Conservation (phyloP, 169 alveolate species). For the Plasmodium gaboni region DNA sequence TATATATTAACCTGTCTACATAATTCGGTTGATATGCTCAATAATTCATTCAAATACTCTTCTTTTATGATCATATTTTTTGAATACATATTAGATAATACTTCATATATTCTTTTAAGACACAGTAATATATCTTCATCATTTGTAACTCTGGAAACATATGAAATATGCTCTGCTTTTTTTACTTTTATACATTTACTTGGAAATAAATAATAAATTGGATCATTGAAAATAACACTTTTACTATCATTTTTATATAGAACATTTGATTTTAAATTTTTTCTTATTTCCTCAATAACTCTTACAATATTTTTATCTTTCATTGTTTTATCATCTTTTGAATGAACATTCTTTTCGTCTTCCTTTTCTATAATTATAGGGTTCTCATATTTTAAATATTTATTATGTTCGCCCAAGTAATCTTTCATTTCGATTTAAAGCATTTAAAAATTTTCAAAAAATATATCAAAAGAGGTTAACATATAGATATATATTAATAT, state of each 20-base stretch:
- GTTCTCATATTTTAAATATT: constrained; percentile 47
- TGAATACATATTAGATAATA: constrained; percentile 25
- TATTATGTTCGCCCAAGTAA: constrained; percentile 12
- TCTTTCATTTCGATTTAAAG: constrained; percentile 32
- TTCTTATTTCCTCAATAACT: constrained; percentile 54
- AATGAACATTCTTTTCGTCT: constrained; percentile 12
- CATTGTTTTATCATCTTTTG: constrained; percentile 35
- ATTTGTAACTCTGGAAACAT: constrained; percentile 52
- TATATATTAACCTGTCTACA: constrained; percentile 59
- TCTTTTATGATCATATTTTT: constrained; percentile 32
- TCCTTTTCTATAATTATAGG: constrained; percentile 39
- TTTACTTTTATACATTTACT: constrained; percentile 24
- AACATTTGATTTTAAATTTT: constrained; percentile 41
- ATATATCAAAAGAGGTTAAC: not conserved
- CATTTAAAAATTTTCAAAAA: not conserved
- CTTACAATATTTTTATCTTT: constrained; percentile 64
- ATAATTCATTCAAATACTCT: constrained; percentile 27
- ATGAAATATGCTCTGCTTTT: constrained; percentile 42
- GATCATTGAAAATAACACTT: constrained; percentile 53
- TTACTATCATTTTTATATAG: constrained; percentile 54
- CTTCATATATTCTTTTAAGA: constrained; percentile 50
- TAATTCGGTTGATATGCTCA: constrained; percentile 49
- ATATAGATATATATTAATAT: not conserved
- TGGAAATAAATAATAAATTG: constrained; percentile 59
- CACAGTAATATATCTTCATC: constrained; percentile 55